These are phyloP conservation scores for Candida golubevii DNA, from an alignment of 805 yeast genomes.

Conservation along the genomic window DNA sequence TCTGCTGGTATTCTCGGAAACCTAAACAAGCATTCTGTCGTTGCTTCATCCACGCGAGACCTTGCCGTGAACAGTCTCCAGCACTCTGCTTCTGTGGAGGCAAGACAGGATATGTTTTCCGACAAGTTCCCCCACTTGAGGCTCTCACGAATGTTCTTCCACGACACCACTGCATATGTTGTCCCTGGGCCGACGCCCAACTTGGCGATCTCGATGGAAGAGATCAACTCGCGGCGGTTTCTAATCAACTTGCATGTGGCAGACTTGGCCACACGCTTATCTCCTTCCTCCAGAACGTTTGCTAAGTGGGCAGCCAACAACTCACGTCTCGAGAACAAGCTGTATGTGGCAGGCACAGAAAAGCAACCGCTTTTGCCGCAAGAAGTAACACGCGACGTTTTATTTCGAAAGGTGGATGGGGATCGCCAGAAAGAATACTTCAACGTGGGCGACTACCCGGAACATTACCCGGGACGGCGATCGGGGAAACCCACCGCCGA, in stretches of 20 bases:
- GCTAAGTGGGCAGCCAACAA: conserved; percentile 10
- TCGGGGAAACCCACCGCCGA: background rate
- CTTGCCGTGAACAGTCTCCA: conserved; percentile 8
- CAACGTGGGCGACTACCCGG: conserved; percentile 7
- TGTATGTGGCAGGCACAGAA: background rate
- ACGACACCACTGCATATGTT: conserved; percentile 31
- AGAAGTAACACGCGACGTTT: conserved; percentile 1
- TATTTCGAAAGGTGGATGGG: background rate
- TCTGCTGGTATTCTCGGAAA: conserved; percentile 27
- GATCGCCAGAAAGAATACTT: conserved; percentile 1
- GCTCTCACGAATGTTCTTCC: conserved; percentile 16
- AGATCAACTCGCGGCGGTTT: conserved; percentile 33
- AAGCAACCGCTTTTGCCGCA: conserved; percentile 1
- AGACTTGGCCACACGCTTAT: conserved; percentile 33
- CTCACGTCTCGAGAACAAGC: conserved; percentile 1
- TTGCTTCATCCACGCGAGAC: conserved; percentile 20
- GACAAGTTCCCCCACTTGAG: conserved; percentile 35
- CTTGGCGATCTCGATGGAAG: conserved; percentile 34
- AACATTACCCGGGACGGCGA: background rate
- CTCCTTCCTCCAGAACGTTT: conserved; percentile 22
- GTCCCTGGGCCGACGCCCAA: conserved; percentile 19
- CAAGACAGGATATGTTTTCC: background rate
- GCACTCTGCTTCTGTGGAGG: conserved; percentile 5
- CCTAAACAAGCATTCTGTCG: conserved; percentile 12
- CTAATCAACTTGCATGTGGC: conserved; percentile 39